Evolutionary conservation across 192 early-diverging fungal genomes (phyloP).

Genomic region (Spinellus fusiger): DNA sequence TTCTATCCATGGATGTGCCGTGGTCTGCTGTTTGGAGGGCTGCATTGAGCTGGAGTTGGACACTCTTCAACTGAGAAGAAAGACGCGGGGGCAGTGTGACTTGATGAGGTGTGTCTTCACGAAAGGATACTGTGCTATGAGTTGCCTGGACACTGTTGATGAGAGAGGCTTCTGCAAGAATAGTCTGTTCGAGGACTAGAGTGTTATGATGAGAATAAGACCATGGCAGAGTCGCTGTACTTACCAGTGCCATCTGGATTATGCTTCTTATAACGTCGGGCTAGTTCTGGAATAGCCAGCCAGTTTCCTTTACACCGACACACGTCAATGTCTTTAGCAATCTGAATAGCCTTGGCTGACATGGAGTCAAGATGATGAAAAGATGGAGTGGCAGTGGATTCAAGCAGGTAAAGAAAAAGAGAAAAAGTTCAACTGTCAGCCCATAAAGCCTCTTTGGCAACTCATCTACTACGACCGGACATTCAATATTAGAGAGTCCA

Average conservation of each 20-base stretch:
- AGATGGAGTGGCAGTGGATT: too few species aligned
- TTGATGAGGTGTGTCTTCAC: conserved; percentile 19
- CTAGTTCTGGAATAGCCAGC: conserved; percentile 40
- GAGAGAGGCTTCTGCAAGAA: conserved; percentile 32
- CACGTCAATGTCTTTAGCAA: conserved; percentile 39
- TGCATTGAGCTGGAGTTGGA: conserved; percentile 18
- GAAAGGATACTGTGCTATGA: neutral
- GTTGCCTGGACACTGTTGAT: conserved; percentile 12
- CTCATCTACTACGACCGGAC: too few species aligned
- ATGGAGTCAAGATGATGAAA: too few species aligned
- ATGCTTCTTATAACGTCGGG: conserved; percentile 49
- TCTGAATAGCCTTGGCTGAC: conserved; percentile 37
- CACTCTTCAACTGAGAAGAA: neutral
- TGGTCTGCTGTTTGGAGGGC: conserved; percentile 3
- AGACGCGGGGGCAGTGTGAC: conserved; percentile 16
- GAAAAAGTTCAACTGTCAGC: too few species aligned
- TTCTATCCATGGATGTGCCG: neutral
- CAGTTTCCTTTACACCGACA: conserved; percentile 42
- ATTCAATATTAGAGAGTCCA: too few species aligned
- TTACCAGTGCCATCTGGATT: conserved; percentile 50
- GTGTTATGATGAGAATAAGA: neutral
- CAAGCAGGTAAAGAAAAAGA: too few species aligned
- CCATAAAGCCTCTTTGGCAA: too few species aligned
- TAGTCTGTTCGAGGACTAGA: conserved; percentile 34
- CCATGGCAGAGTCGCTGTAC: neutral